These are phyloP conservation scores for Penicillium angulare DNA, from an alignment of 495 filamentous ascomycete species.

Conservation along the genomic window DNA sequence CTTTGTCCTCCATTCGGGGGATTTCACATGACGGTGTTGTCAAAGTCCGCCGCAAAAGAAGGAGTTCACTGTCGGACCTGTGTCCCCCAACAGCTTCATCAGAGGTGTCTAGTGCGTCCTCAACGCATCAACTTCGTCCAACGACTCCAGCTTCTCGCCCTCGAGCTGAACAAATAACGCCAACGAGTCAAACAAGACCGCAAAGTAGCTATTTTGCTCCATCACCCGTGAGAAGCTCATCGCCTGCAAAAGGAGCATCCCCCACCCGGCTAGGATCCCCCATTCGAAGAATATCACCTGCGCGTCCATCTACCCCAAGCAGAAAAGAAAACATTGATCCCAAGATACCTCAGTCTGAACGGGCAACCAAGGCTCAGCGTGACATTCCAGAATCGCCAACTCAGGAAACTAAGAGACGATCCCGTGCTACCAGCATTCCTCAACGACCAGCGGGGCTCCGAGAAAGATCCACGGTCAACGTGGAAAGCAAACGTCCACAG, in stretches of 20 bases:
- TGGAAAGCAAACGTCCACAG: slow-evolving; percentile 33
- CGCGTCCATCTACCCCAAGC: slow-evolving; percentile 47
- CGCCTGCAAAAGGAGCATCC: slow-evolving; percentile 31
- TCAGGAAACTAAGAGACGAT: slow-evolving; percentile 44
- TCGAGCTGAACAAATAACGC: slow-evolving; percentile 30
- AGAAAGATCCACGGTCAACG: slow-evolving; percentile 51
- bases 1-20: slow-evolving; percentile 36
- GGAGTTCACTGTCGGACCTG: slow-evolving; percentile 90
- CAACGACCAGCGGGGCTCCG: slow-evolving; percentile 47
- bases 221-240: slow-evolving; percentile 31
- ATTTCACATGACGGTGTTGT: slow-evolving; percentile 36
- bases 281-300: slow-evolving; percentile 36
- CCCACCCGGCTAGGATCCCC: slow-evolving; percentile 35
- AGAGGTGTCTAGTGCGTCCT: slow-evolving; percentile 34
- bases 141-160: slow-evolving; percentile 35
- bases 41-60: slow-evolving; percentile 68
- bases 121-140: slow-evolving; percentile 34
- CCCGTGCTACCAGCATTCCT: slow-evolving; percentile 55
- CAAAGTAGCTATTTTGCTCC: slow-evolving; percentile 33
- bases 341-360: slow-evolving; percentile 31
- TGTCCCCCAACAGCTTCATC: slow-evolving; percentile 56
- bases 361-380: slow-evolving; percentile 33
- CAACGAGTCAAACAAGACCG: slow-evolving; percentile 31
- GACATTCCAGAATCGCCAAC: slow-evolving; percentile 41
- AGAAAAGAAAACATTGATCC: slow-evolving; percentile 56